These are phyloP conservation scores for Tolypocladium album DNA, from an alignment of 2,329 filamentous ascomycete species.

Conservation along the genomic window DNA sequence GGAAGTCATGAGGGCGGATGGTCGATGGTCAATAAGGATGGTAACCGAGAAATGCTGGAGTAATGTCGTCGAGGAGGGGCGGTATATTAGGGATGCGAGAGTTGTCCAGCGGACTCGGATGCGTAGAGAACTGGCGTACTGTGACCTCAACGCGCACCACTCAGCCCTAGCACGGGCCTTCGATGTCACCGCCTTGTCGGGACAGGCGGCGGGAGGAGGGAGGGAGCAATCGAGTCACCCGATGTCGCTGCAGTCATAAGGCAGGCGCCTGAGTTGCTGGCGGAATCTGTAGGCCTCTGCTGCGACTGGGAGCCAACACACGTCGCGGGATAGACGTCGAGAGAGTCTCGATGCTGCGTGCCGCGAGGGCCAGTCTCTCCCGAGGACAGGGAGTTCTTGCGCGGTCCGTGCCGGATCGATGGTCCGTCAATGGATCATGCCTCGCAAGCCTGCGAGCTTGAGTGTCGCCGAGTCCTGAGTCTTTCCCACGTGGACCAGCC, in stretches of 20 bases:
- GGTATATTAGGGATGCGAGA: slow-evolving; percentile 1
- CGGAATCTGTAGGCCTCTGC: background rate
- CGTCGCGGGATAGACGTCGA: background rate
- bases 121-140: background rate
- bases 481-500: background rate
- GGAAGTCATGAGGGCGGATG: slow-evolving; percentile 10
- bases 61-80: background rate
- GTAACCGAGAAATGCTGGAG: background rate
- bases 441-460: background rate
- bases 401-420: background rate
- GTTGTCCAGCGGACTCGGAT: background rate
- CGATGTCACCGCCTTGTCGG: background rate
- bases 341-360: background rate
- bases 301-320: background rate
- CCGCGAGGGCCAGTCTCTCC: background rate
- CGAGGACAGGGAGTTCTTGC: background rate
- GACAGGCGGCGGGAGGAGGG: background rate
- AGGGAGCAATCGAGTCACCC: background rate
- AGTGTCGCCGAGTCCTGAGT: background rate
- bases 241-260: background rate
- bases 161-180: background rate
- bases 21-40: slow-evolving; percentile 3
- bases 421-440: too few relatives aligned
- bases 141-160: background rate
- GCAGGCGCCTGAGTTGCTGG: background rate